Base-by-base conservation (phyloP, 75 land plant genomes). In the Sequoiadendron giganteum region DNA sequence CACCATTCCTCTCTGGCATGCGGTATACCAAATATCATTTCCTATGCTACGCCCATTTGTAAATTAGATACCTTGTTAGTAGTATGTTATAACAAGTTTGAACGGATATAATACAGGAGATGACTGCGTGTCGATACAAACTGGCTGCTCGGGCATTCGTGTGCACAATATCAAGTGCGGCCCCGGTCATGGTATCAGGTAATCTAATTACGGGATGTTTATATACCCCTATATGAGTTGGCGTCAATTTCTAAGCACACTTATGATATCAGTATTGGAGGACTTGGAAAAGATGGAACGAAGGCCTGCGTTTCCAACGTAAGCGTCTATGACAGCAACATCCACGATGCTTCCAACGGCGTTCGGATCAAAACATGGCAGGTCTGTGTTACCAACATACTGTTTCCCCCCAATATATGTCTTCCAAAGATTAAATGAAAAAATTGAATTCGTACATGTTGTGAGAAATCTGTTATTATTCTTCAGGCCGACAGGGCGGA, bases 181-280 rank as follows among this genome's bases (percentile, higher is more conserved):
- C 4, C 95, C 94, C 39, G 97, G 97, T 4, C 97, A 96, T 86
- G 97, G 97, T 1, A 94, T 95, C 75, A 95, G 94, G 94, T 93
- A 90, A 39, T 13, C 4, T 19, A 45, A 70, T 55, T 47, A 43
- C 9, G 38, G 0, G 38, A 36, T 61, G 36, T n/a, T 3, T 72
- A 3, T 18, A 3, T 42, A 25, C 48, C 7, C 43, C 3, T 42
- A 3, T 42, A 42, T 42, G 3, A 3, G 1, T 42, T 42, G 3
- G 4, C 4, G 43, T 72, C 85, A 76, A 81, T 86, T 25, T 18
- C 68, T 28, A 3, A 3, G 32, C 28, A 38, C 10, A 49, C 34
- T 52, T 10, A 55, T 61, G 48, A 54, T 32, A 32, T 54, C 89
- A 93, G 96, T 73, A 21, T 95, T 3, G 94, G 96, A 88, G 87